Evolutionary conservation across 2,329 filamentous ascomycete species (phyloP), one percentile per base, ranked within the genome.

Genomic region (Hypoxylon sp.): DNA sequence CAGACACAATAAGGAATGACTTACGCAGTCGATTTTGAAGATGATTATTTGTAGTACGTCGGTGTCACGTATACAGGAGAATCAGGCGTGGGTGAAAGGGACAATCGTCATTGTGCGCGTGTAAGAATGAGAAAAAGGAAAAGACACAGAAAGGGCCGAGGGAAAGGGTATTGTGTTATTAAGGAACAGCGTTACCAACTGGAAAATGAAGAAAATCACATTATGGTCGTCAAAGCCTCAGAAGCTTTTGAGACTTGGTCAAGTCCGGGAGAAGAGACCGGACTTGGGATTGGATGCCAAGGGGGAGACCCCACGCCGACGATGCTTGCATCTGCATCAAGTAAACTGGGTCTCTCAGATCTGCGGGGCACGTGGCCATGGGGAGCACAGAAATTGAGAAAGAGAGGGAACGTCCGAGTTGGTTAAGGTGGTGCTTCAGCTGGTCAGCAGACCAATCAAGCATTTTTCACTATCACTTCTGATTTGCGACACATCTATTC

Each of bases 361-460:
- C 68, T 70, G 70, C 70, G 64, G 70, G 68, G 70, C 70, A 71
- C 70, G 70, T 71, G 67, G 70, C 61, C 65, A 46, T 50, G 53
- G 64, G 70, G 52, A 66, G 51, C 42, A 66, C 62, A 69, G 51
- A 55, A 42, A 48, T 26, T 33, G 45, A 45, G 32, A 54, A n/a
- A 60, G 33, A 51, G 26, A 44, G 16, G 30, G 33, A 22, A n/a
- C n/a, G 26, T 26, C 16, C 20, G 9, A 20, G 36, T 40, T 40
- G 36, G 36, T 48, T 36, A 26, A 49, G 22, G 49, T 64, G 38
- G 51, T 40, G 30, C 48, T 52, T 52, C 62, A 61, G 62, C 65
- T 64, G 68, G 70, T 71, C 70, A 71, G 64, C 66, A 70, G 70
- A 70, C 68, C 70, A 71, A 71, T 70, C 69, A 69, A 70, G 61